These are phyloP conservation scores for Pseudotulostoma volvatum DNA, from an alignment of 495 filamentous ascomycete species.

Conservation along the genomic window DNA sequence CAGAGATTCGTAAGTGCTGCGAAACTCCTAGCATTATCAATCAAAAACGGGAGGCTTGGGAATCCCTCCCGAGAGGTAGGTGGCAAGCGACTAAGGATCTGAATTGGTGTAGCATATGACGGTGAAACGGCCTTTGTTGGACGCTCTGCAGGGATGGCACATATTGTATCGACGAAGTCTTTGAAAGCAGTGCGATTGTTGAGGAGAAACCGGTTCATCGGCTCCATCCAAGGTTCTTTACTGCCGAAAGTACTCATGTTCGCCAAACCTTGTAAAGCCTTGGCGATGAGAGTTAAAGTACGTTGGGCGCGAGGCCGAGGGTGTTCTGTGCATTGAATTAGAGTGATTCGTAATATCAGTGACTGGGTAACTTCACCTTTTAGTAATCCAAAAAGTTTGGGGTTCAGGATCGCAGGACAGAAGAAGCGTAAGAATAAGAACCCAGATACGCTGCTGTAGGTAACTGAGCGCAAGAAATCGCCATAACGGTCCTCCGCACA, in stretches of 20 bases:
- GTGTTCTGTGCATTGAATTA: slow-evolving; percentile 41
- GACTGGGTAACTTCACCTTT: slow-evolving; percentile 36
- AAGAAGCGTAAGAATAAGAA: slow-evolving; percentile 96
- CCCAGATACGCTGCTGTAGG: slow-evolving; percentile 89
- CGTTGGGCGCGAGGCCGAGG: slow-evolving; percentile 75
- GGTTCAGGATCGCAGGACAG: slow-evolving; percentile 88
- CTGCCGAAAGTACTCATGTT: slow-evolving; percentile 87
- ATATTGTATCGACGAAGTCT: slow-evolving; percentile 72
- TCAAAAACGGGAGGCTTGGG: slow-evolving; percentile 82
- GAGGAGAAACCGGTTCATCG: slow-evolving; percentile 62
- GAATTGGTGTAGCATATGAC: slow-evolving; percentile 82
- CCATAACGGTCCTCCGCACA: slow-evolving; percentile 95
- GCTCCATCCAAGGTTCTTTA: slow-evolving; percentile 98
- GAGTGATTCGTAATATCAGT: slow-evolving; percentile 5
- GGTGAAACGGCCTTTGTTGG: slow-evolving; percentile 52
- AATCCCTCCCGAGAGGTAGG: slow-evolving; percentile 80
- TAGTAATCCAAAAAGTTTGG: slow-evolving; percentile 85
- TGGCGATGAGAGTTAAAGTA: slow-evolving; percentile 84
- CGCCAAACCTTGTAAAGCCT: slow-evolving; percentile 85
- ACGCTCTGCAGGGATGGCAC: slow-evolving; percentile 58
- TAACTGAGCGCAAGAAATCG: slow-evolving; percentile 82
- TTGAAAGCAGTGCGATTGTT: slow-evolving; percentile 51
- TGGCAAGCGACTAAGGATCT: slow-evolving; percentile 73
- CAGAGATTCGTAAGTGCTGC: slow-evolving; percentile 80
- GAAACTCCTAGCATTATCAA: slow-evolving; percentile 79